phyloP scores from a whole-genome alignment of 495 filamentous ascomycete species.

The Annulohypoxylon maeteangense region DNA sequence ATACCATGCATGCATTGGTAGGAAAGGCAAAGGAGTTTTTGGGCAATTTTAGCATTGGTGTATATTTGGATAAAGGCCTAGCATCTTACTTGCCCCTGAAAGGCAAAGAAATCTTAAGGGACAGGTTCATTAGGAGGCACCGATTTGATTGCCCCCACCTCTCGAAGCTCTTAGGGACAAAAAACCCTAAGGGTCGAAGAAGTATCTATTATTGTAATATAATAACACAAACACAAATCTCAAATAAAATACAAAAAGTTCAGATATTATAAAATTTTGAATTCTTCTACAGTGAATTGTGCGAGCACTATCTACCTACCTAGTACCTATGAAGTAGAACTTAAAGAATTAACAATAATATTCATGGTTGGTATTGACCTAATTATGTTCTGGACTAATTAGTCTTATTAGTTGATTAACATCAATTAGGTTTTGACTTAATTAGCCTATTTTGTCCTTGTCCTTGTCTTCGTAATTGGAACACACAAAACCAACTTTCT shows the following conservation, averaged over 20 bases:
- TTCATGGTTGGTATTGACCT: background rate
- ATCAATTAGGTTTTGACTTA: slow-evolving; percentile 16
- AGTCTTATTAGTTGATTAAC: slow-evolving; percentile 21
- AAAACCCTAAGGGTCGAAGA: slow-evolving; percentile 27
- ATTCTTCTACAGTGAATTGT: slow-evolving; percentile 21
- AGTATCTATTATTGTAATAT: slow-evolving; percentile 30
- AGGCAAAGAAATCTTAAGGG: slow-evolving; percentile 4
- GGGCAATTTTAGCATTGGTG: slow-evolving; percentile 36
- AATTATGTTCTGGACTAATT: slow-evolving; percentile 25
- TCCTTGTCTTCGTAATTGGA: slow-evolving; percentile 1
- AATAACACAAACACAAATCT: slow-evolving; percentile 33
- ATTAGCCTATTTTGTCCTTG: slow-evolving; percentile 28
- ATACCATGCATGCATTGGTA: slow-evolving; percentile 50
- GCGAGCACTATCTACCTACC: background rate
- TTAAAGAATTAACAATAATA: too few relatives aligned
- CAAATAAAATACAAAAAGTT: slow-evolving; percentile 30
- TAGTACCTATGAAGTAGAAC: background rate
- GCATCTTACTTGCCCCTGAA: slow-evolving; percentile 31
- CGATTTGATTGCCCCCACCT: slow-evolving; percentile 48
- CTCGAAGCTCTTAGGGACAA: slow-evolving; percentile 38
- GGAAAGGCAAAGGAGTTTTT: slow-evolving; percentile 40
- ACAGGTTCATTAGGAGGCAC: slow-evolving; percentile 44
- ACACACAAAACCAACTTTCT: background rate
- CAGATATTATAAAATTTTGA: slow-evolving; percentile 2
- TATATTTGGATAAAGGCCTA: slow-evolving; percentile 37